A percentile compares a stretch with the other conserved stretches of the same genome.
Conservation (phyloP, 2,329 filamentous ascomycete genomes). For the Penicillium sp. region DNA sequence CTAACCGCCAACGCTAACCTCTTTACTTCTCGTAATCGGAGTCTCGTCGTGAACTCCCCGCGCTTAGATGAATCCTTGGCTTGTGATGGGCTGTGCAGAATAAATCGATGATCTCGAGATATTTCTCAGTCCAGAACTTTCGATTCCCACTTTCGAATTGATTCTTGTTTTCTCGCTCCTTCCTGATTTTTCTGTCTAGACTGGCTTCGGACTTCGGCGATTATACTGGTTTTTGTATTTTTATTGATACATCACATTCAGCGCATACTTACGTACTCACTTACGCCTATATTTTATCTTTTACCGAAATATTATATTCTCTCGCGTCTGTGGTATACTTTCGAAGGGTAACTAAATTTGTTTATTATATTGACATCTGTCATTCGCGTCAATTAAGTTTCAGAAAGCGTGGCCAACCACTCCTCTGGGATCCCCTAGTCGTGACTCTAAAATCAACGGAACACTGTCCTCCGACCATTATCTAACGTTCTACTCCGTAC, state of each 20-base stretch:
- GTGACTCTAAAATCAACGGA: constrained; percentile 14
- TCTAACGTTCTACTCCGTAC: not conserved
- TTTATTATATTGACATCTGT: constrained; percentile 17
- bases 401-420: constrained; percentile 35
- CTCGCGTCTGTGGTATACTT: not conserved
- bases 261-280: not conserved
- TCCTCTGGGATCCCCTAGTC: constrained; percentile 26
- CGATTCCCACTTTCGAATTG: too few species aligned
- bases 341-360: not conserved
- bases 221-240: not conserved
- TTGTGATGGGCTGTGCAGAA: constrained; percentile 13
- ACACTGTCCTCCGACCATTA: constrained; percentile 17
- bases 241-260: too few species aligned
- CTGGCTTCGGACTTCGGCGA: not conserved
- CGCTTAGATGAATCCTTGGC: constrained; percentile 11
- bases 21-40: constrained; percentile 13
- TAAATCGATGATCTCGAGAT: constrained; percentile 3
- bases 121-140: constrained; percentile 2
- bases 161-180: not conserved
- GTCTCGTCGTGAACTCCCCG: constrained; percentile 11
- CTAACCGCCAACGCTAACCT: not conserved
- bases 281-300: too few species aligned
- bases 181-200: not conserved
- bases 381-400: constrained; percentile 35
- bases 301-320: not conserved